Conservation (phyloP, 768 basidiomycete species). For the Lenzites betulinus region DNA sequence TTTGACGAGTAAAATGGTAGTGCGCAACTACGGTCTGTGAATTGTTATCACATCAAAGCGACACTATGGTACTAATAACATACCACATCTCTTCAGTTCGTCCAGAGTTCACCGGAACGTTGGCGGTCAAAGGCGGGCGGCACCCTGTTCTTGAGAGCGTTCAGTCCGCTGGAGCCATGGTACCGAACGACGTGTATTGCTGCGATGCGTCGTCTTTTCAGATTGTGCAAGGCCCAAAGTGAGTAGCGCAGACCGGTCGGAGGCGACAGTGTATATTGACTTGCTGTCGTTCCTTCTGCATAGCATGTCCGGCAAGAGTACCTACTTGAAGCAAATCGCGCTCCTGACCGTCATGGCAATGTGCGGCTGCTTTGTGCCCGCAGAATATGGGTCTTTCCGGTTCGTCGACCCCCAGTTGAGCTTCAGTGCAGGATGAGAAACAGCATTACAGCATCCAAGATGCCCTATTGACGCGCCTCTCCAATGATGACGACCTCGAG, state of each 20-base stretch:
- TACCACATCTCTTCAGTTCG: conserved; percentile 56
- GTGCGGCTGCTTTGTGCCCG: conserved; percentile 91
- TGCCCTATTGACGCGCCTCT: conserved; percentile 80
- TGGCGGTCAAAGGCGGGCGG: conserved; percentile 86
- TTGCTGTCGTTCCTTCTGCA: neutral
- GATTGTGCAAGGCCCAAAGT: conserved; percentile 92
- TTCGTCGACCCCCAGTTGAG: too few species aligned
- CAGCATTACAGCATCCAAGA: conserved; percentile 87
- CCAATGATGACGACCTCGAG: conserved; percentile 93
- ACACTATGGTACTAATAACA: neutral
- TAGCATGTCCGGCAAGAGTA: conserved; percentile 89
- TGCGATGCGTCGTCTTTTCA: conserved; percentile 86
- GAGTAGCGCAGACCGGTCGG: conserved; percentile 24
- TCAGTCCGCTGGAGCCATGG: conserved; percentile 65
- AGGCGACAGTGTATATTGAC: neutral
- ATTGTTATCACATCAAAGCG: neutral
- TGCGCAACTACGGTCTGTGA: conserved; percentile 55
- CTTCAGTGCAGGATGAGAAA: too few species aligned
- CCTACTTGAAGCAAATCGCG: conserved; percentile 87
- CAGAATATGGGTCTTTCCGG: conserved; percentile 91
- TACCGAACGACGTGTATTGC: conserved; percentile 91
- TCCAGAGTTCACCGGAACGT: conserved; percentile 87
- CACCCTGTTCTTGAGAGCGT: conserved; percentile 86
- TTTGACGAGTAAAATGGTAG: conserved; percentile 28
- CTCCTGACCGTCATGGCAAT: conserved; percentile 84